phyloP scores from a whole-genome alignment of 129 eudicot species.

The carrot (Daucus carota) region DNA sequence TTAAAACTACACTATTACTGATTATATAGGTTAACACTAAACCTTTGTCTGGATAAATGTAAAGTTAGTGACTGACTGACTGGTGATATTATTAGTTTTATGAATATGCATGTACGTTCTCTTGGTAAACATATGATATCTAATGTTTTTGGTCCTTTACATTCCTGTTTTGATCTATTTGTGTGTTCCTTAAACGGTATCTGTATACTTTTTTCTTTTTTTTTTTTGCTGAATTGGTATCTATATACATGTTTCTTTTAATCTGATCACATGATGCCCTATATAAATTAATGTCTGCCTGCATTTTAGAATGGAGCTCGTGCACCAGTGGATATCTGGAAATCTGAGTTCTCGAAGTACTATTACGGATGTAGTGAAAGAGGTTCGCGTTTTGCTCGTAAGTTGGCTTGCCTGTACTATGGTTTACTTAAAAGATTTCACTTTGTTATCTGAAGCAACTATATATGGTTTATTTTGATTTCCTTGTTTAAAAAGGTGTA shows the following conservation, averaged over 20 bases:
- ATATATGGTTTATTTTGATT: not conserved
- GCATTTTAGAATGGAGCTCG: conserved; percentile 37
- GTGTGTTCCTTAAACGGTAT: conserved; percentile 4
- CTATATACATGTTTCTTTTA: not conserved
- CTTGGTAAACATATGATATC: not conserved
- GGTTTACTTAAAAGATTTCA: not conserved
- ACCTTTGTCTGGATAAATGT: not conserved
- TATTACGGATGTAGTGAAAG: conserved; percentile 91
- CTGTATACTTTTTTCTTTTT: not conserved
- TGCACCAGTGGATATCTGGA: conserved; percentile 75
- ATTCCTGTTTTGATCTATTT: not conserved
- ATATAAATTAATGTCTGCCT: not conserved
- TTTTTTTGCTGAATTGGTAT: too few species aligned
- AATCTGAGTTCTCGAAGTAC: conserved; percentile 52
- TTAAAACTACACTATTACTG: not conserved
- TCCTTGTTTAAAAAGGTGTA: too few species aligned
- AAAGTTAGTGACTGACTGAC: not conserved
- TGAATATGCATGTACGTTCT: not conserved
- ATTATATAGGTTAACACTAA: not conserved
- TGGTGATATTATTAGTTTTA: not conserved
- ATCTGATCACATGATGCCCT: not conserved
- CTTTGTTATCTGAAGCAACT: not conserved
- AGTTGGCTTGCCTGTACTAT: conserved; percentile 24
- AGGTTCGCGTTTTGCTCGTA: conserved; percentile 70
- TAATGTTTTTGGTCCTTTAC: not conserved